phyloP scores from a whole-genome alignment of 257 asterid genomes.

The Salvia rosmarinus region DNA sequence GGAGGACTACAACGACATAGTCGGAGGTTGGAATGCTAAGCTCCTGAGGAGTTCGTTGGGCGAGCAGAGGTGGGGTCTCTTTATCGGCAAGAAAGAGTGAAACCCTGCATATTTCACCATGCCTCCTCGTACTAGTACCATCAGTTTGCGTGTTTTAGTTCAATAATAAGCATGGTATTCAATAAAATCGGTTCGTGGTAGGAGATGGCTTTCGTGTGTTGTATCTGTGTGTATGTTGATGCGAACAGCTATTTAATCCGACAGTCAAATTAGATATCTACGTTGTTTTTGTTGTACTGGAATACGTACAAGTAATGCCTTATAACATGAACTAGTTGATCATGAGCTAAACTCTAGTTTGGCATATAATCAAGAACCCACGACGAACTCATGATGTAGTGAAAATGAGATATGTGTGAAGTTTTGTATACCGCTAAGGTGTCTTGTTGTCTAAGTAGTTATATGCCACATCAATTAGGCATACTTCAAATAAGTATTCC shows the following conservation, averaged over 20 bases:
- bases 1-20: constrained; percentile 66
- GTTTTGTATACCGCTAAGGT: no score
- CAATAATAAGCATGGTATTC: constrained; percentile 20
- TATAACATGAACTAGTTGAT: no score
- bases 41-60: constrained; percentile 76
- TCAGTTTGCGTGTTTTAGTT: constrained; percentile 21
- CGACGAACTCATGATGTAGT: no score
- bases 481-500: no score
- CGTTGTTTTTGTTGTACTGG: no score
- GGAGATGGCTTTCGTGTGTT: constrained; percentile 5
- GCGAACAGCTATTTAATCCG: background rate
- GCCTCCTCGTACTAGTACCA: background rate
- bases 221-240: constrained; percentile 5
- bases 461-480: no score
- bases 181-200: constrained; percentile 29
- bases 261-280: no score
- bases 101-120: background rate
- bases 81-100: constrained; percentile 74
- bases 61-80: constrained; percentile 98
- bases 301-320: no score
- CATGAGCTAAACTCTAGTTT: no score
- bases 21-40: constrained; percentile 89
- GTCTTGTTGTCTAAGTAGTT: no score
- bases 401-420: no score
- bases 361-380: no score